phyloP scores from a whole-genome alignment of 2,329 filamentous ascomycete species.

The Metarhizium rileyi region DNA sequence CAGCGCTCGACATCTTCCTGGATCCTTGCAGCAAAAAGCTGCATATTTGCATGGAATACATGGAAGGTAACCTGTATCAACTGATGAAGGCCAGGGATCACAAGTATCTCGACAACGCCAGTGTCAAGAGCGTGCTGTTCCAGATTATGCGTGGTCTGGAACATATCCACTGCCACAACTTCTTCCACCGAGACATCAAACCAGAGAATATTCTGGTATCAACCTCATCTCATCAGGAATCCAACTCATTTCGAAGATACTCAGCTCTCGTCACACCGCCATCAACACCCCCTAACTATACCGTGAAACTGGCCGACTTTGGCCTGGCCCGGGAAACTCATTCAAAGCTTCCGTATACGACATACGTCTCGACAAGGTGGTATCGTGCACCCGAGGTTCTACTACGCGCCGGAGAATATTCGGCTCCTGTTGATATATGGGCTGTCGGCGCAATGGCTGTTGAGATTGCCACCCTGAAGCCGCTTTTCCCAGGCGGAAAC shows the following conservation, averaged over 20 bases:
- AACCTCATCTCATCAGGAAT: conserved; percentile 75
- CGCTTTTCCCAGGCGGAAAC: conserved; percentile 92
- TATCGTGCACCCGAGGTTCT: conserved; percentile 95
- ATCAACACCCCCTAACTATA: conserved; percentile 85
- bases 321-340: conserved; percentile 95
- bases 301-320: conserved; percentile 98
- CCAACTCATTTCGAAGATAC: conserved; percentile 83
- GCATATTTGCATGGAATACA: conserved; percentile 98
- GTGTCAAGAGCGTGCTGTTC: conserved; percentile 95
- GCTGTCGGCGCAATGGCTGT: conserved; percentile 97
- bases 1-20: conserved; percentile 94
- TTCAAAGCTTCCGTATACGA: conserved; percentile 92
- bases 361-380: conserved; percentile 96
- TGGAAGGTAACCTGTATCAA: conserved; percentile 98
- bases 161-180: conserved; percentile 93
- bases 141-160: conserved; percentile 95
- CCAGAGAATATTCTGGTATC: conserved; percentile 98
- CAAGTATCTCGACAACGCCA: conserved; percentile 80
- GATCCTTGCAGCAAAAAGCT: conserved; percentile 94
- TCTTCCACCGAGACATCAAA: conserved; percentile 99
- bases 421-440: conserved; percentile 97
- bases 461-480: conserved; percentile 92
- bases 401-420: conserved; percentile 89
- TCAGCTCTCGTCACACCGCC: conserved; percentile 89
- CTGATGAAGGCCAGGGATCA: conserved; percentile 97